Base-by-base conservation (phyloP, 164 flowering plant species). In the Kingdonia uniflora region DNA sequence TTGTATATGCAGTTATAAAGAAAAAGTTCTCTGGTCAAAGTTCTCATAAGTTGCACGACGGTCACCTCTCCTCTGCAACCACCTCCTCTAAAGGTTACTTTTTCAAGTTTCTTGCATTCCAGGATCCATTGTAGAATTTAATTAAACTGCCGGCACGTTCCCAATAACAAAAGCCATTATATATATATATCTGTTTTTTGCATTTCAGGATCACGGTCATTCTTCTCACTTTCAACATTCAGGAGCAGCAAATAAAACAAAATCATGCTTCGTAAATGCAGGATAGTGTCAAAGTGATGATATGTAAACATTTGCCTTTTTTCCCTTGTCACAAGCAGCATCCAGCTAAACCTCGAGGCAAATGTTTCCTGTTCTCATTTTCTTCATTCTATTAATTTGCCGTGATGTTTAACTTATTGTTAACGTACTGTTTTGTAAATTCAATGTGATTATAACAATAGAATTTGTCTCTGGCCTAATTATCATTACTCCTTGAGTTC, bases 221-320 rank as follows among this genome's bases (percentile, higher is more conserved):
- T 88, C 79, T 88, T 88, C 79, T 85, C 91, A 29, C 96, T 85
- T 57, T 81, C 96, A 52, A 85, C 94, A 65, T 89, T 89, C 65
- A 80, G 84, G 68, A 83, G 91, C 62, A 68, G 78, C 70, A 87
- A 85, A 70, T 70, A 67, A 58, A 71, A 55, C 45, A 77, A 75
- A 26, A 61, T 71, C 25, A 83, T 74, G 70, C 67, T 70, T 58
- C 66, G 67, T 0, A 69, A 52, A 63, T 33, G 44, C 21, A 12
- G 54, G 49, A 37, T 33, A 38, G 45, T 12, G 19, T 38, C 35
- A 50, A 37, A 43, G 35, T 29, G 35, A 29, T 3, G 35, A 29
- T 19, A 23, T 33, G 21, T 51, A 21, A 39, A 14, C 56, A 21
- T 56, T 51, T 29, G 45, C 17, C 42, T 56, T 19, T 21, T 38